A percentile compares a stretch with the other conserved stretches of the same genome.
phyloP scores from a whole-genome alignment of 2,329 filamentous ascomycete species.

The Bipolaris gigantea region DNA sequence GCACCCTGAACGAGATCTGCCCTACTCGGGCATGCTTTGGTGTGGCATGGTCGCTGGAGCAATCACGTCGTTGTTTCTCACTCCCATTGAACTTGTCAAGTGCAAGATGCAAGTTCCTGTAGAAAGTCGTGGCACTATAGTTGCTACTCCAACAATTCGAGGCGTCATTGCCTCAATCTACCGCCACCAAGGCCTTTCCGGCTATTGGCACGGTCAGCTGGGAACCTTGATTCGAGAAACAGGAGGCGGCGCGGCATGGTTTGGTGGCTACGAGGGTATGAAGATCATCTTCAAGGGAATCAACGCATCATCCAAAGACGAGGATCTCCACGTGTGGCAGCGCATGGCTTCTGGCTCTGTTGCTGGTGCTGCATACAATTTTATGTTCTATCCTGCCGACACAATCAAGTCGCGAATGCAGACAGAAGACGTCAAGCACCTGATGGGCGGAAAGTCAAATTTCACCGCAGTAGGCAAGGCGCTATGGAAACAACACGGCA shows the following conservation, averaged over 20 bases:
- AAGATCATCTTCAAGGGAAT: constrained; percentile 68
- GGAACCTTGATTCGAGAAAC: constrained; percentile 94
- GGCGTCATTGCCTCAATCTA: constrained; percentile 78
- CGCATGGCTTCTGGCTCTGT: constrained; percentile 84
- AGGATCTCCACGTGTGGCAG: constrained; percentile 76
- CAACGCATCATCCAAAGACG: constrained; percentile 45
- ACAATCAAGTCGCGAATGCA: constrained; percentile 98
- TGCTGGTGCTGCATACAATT: constrained; percentile 94
- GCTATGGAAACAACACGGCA: constrained; percentile 79
- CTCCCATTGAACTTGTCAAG: constrained; percentile 95
- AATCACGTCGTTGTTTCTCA: constrained; percentile 87
- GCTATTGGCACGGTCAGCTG: constrained; percentile 94
- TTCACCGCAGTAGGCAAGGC: constrained; percentile 73
- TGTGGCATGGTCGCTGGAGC: constrained; percentile 87
- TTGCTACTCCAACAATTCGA: constrained; percentile 63
- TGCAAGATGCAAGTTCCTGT: constrained; percentile 91
- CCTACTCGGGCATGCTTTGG: constrained; percentile 72
- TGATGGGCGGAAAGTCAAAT: constrained; percentile 58
- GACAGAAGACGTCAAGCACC: constrained; percentile 69
- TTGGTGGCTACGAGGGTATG: constrained; percentile 60
- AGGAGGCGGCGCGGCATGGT: constrained; percentile 93
- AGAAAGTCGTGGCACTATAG: constrained; percentile 42
- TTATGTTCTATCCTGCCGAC: constrained; percentile 94
- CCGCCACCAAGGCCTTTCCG: constrained; percentile 75
- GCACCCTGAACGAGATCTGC: constrained; percentile 59